Evolutionary conservation across 306 rosid genomes (phyloP).

Genomic region (Carpinus viminea): DNA sequence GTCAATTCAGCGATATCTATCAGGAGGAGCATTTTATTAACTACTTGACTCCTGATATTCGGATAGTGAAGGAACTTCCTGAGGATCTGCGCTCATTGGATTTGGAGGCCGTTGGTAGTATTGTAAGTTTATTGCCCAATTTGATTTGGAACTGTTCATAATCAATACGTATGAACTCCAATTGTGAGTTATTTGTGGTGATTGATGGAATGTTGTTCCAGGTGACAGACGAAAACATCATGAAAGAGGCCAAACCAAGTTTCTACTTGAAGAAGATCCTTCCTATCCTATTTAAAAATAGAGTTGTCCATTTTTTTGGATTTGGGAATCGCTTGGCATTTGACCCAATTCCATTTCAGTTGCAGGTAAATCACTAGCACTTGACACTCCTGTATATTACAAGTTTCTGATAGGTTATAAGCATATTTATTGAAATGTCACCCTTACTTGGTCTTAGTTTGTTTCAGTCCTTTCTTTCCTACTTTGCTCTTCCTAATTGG

Average conservation of each 20-base stretch:
- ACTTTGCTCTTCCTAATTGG: slow-evolving; percentile 70
- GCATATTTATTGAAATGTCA: not conserved
- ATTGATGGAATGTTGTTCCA: slow-evolving; percentile 43
- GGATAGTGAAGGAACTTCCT: slow-evolving; percentile 89
- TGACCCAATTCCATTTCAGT: slow-evolving; percentile 81
- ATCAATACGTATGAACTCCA: slow-evolving; percentile 10
- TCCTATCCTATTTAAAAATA: slow-evolving; percentile 78
- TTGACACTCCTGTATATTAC: slow-evolving; percentile 25
- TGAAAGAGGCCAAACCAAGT: slow-evolving; percentile 92
- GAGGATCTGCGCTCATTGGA: slow-evolving; percentile 73
- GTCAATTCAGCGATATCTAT: slow-evolving; percentile 92
- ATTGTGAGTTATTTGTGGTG: slow-evolving; percentile 23
- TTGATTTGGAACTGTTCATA: not conserved
- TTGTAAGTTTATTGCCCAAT: slow-evolving; percentile 53
- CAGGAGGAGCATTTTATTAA: slow-evolving; percentile 86
- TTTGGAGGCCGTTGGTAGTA: slow-evolving; percentile 84
- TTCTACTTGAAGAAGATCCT: slow-evolving; percentile 78
- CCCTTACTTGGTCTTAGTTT: slow-evolving; percentile 17
- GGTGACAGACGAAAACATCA: slow-evolving; percentile 87
- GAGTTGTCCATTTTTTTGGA: slow-evolving; percentile 83
- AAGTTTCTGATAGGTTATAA: slow-evolving; percentile 15
- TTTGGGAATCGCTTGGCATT: slow-evolving; percentile 97
- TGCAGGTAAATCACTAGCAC: slow-evolving; percentile 66
- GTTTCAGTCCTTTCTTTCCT: slow-evolving; percentile 23
- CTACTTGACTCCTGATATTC: slow-evolving; percentile 88